A percentile compares a stretch with the other conserved stretches of the same genome.
Conservation (phyloP, 1,284 basidiomycete species). For the Dichomitus squalens region DNA sequence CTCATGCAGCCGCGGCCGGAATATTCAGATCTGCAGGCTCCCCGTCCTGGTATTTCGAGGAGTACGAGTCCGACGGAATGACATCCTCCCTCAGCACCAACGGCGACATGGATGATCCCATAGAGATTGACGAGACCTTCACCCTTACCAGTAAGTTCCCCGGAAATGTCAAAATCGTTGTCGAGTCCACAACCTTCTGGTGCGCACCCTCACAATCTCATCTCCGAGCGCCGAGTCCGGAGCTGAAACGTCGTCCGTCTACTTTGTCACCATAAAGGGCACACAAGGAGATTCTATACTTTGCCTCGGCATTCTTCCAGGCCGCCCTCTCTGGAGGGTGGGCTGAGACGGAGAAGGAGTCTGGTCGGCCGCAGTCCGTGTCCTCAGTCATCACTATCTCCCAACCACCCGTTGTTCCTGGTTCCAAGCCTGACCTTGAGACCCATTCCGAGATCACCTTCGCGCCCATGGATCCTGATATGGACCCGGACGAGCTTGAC, state of each 20-base stretch:
- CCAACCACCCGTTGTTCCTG: slow-evolving; percentile 62
- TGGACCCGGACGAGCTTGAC: slow-evolving; percentile 48
- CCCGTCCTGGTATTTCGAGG: slow-evolving; percentile 74
- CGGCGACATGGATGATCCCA: slow-evolving; percentile 61
- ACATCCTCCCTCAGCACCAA: slow-evolving; percentile 67
- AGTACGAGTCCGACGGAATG: slow-evolving; percentile 68
- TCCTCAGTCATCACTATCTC: slow-evolving; percentile 83
- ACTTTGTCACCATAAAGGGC: slow-evolving; percentile 51
- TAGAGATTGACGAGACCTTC: slow-evolving; percentile 77
- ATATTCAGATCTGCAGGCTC: slow-evolving; percentile 78
- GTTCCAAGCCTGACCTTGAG: slow-evolving; percentile 43
- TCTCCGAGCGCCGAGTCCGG: not conserved
- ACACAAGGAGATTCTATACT: slow-evolving; percentile 83
- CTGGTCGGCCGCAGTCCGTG: slow-evolving; percentile 67
- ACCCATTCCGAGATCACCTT: slow-evolving; percentile 56
- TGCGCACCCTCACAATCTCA: slow-evolving; percentile 37
- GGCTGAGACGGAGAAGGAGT: slow-evolving; percentile 71
- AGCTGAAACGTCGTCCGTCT: slow-evolving; percentile 4
- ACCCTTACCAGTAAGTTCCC: slow-evolving; percentile 64
- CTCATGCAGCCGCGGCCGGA: slow-evolving; percentile 80
- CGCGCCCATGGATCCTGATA: slow-evolving; percentile 55
- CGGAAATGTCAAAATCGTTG: slow-evolving; percentile 83
- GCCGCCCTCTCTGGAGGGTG: slow-evolving; percentile 80
- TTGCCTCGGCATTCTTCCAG: slow-evolving; percentile 86
- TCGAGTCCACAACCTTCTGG: slow-evolving; percentile 84